Percentiles rank a stretch among this genome's conserved stretches.
phyloP scores from a whole-genome alignment of 2,329 filamentous ascomycete genomes.

The Aspergillus terreus region DNA sequence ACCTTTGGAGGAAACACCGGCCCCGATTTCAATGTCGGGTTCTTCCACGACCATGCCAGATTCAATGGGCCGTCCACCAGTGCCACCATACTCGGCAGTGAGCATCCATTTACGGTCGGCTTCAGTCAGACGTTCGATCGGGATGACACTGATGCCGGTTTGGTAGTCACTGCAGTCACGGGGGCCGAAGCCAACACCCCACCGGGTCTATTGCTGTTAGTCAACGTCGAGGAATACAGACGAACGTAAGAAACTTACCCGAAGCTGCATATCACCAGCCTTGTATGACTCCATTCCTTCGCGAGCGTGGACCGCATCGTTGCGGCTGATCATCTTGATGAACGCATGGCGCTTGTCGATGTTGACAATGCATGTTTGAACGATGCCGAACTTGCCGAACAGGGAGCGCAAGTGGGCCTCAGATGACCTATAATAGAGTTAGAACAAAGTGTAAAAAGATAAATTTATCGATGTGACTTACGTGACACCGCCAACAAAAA shows the following conservation, averaged over 20 bases:
- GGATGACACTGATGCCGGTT: constrained; percentile 88
- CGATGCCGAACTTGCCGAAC: constrained; percentile 77
- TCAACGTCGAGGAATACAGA: not conserved
- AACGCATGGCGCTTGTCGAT: constrained; percentile 97
- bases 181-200: constrained; percentile 96
- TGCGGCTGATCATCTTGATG: constrained; percentile 93
- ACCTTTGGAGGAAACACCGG: constrained; percentile 92
- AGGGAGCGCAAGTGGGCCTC: constrained; percentile 78
- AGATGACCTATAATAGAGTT: constrained; percentile 55
- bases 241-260: constrained; percentile 49
- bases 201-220: constrained; percentile 66
- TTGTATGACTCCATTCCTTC: constrained; percentile 80
- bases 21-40: constrained; percentile 97
- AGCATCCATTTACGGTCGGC: constrained; percentile 97
- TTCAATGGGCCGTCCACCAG: constrained; percentile 76
- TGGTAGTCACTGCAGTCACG: constrained; percentile 96
- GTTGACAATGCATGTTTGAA: constrained; percentile 98
- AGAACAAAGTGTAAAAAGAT: constrained; percentile 7
- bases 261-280: constrained; percentile 67
- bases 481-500: constrained; percentile 95
- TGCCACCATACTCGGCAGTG: constrained; percentile 88
- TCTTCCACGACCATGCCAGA: constrained; percentile 88
- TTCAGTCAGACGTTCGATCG: constrained; percentile 87
- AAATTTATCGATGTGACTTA: constrained; percentile 46
- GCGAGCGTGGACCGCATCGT: constrained; percentile 79